These are phyloP conservation scores for Metschnikowia reukaufii DNA, from an alignment of 805 yeast species.

Conservation along the genomic window DNA sequence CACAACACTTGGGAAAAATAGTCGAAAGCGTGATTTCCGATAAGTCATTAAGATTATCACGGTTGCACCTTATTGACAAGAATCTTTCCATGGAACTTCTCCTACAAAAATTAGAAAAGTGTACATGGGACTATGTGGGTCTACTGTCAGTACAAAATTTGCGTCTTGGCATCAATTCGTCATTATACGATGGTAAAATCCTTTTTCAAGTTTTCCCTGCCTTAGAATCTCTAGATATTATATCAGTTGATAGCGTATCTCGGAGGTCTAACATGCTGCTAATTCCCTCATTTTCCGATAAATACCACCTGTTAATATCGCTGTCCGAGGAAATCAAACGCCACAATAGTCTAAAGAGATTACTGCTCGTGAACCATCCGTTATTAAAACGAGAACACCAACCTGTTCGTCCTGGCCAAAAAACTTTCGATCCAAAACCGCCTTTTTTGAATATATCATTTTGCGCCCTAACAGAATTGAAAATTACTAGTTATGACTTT, in stretches of 20 bases:
- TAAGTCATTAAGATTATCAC: slow-evolving; percentile 21
- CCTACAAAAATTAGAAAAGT: slow-evolving; percentile 25
- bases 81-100: slow-evolving; percentile 28
- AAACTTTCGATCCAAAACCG: slow-evolving; percentile 28
- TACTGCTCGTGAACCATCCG: slow-evolving; percentile 32
- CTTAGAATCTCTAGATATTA: slow-evolving; percentile 25
- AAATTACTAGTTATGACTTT: slow-evolving; percentile 36
- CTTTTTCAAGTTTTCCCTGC: slow-evolving; percentile 27
- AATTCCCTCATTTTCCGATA: slow-evolving; percentile 20
- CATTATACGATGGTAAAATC: slow-evolving; percentile 11
- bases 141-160: slow-evolving; percentile 23
- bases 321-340: neutral
- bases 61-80: slow-evolving; percentile 31
- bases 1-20: slow-evolving; percentile 27
- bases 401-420: slow-evolving; percentile 11
- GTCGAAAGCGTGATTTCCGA: slow-evolving; percentile 29
- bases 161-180: slow-evolving; percentile 30
- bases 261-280: slow-evolving; percentile 21
- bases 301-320: slow-evolving; percentile 12
- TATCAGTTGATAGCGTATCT: slow-evolving; percentile 21
- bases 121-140: slow-evolving; percentile 27
- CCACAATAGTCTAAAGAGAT: slow-evolving; percentile 16
- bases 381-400: slow-evolving; percentile 18
- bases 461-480: slow-evolving; percentile 26
- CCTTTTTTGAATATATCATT: slow-evolving; percentile 24